Base-by-base conservation (phyloP, 345 rosid species). In the Conringia planisiliqua region DNA sequence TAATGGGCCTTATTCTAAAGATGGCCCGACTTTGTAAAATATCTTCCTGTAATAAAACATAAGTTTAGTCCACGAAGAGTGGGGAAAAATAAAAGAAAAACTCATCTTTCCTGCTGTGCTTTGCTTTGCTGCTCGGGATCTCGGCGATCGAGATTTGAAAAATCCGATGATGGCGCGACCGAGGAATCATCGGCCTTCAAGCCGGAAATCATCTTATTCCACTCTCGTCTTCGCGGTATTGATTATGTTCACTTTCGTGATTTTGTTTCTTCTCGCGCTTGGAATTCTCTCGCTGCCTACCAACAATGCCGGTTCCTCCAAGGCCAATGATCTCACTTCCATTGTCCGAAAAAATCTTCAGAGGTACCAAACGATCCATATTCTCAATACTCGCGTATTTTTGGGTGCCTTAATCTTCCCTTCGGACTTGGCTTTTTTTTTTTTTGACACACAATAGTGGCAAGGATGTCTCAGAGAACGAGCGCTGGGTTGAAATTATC, bases 401-500 rank as follows among this genome's bases (percentile, higher is more conserved):
- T 47, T 29, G 26, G 29, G 47, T 42, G 5, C 3, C 18, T 11
- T 63, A 14, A 13, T 10, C 12, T 26, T 39, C 22, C 36, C 5
- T 16, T 44, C 38, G 46, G 51, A 22, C 24, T 57, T 42, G 0
- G 3, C 48, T 44, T 44, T 29, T 32, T 30, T 39, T 51, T 18
- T 47, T 4, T 22, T 2, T 56, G 27, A 1, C 52, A 47, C 68
- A 58, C 63, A 84, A 88, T 58, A 75, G 67, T 17, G 87, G 66
- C 4, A 85, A 46, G 9, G 91, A 82, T 69, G 91, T 79, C 18
- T 83, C 81, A 51, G 73, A 72, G 78, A 82, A 72, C 16, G 93
- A 87, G 78, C 88, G 77, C 54, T 90, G 96, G 97, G 93, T 83
- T 26, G 97, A 94, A 76, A 83, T 92, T 39, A 85, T 94, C 81